Conservation (phyloP, 768 basidiomycete species). For the Panaeolus cyanescens region DNA sequence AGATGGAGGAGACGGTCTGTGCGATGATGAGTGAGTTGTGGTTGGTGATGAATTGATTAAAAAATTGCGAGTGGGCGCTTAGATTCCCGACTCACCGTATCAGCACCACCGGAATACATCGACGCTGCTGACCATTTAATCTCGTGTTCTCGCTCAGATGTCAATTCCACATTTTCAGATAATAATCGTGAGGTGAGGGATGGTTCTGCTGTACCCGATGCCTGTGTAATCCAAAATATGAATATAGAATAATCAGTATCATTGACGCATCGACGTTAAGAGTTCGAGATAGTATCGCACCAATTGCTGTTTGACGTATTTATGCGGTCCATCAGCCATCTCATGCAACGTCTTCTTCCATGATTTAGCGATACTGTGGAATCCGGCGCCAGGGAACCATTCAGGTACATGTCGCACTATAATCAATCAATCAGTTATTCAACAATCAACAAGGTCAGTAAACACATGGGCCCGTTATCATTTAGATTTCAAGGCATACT, state of each 20-base stretch:
- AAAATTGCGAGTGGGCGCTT: not conserved
- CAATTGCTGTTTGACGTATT: constrained; percentile 45
- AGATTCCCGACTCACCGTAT: constrained; percentile 28
- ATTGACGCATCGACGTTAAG: no score
- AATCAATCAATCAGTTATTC: not conserved
- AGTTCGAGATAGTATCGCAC: constrained; percentile 26
- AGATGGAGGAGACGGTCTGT: constrained; percentile 40
- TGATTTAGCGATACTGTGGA: constrained; percentile 47
- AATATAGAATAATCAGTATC: no score
- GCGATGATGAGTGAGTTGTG: not conserved
- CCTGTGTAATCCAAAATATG: constrained; percentile 14
- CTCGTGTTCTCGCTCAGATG: constrained; percentile 33
- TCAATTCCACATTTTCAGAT: constrained; percentile 24
- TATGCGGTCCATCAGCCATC: constrained; percentile 49
- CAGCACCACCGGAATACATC: constrained; percentile 49
- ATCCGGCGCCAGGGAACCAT: constrained; percentile 63
- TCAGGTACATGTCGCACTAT: constrained; percentile 48
- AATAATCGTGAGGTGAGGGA: constrained; percentile 37
- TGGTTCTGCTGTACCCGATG: constrained; percentile 30
- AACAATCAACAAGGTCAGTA: not conserved
- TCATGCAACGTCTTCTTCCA: constrained; percentile 44
- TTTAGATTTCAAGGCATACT: no score
- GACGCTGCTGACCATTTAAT: constrained; percentile 49
- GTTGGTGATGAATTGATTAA: no score
- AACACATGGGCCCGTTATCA: no score